Conservation (phyloP, 768 basidiomycete genomes). For the Leucocoprinus birnbaumii region DNA sequence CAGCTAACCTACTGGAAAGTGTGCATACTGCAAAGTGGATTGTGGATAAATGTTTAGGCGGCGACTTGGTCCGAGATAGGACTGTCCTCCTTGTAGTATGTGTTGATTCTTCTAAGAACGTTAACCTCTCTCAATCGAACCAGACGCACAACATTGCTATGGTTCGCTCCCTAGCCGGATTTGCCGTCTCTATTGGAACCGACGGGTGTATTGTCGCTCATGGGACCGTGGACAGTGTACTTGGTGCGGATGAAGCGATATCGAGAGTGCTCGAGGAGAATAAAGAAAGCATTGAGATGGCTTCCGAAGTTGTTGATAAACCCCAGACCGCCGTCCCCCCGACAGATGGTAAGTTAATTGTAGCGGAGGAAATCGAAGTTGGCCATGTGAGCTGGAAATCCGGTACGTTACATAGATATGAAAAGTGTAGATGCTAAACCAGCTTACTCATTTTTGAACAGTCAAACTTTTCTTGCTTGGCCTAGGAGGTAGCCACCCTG, state of each 20-base stretch:
- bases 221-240: constrained; percentile 43
- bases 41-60: constrained; percentile 71
- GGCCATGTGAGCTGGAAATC: constrained; percentile 57
- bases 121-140: background rate
- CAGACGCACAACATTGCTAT: constrained; percentile 50
- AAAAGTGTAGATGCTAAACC: too few relatives aligned
- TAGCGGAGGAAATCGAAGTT: constrained; percentile 58
- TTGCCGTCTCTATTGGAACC: constrained; percentile 49
- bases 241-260: constrained; percentile 28
- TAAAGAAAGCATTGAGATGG: constrained; percentile 23
- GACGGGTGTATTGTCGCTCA: constrained; percentile 51
- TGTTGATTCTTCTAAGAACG: constrained; percentile 3
- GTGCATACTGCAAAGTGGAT: constrained; percentile 84
- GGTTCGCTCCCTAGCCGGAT: constrained; percentile 47
- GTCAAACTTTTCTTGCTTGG: constrained; percentile 33
- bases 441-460: too few relatives aligned
- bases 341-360: constrained; percentile 52
- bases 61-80: constrained; percentile 70
- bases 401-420: constrained; percentile 29
- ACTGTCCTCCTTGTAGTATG: constrained; percentile 78
- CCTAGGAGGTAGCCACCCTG: constrained; percentile 28
- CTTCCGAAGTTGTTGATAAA: constrained; percentile 22
- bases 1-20: constrained; percentile 15
- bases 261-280: constrained; percentile 24
- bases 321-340: constrained; percentile 19